These are phyloP conservation scores for Gossypium davidsonii DNA, from an alignment of 441 rosid species.

Conservation along the genomic window DNA sequence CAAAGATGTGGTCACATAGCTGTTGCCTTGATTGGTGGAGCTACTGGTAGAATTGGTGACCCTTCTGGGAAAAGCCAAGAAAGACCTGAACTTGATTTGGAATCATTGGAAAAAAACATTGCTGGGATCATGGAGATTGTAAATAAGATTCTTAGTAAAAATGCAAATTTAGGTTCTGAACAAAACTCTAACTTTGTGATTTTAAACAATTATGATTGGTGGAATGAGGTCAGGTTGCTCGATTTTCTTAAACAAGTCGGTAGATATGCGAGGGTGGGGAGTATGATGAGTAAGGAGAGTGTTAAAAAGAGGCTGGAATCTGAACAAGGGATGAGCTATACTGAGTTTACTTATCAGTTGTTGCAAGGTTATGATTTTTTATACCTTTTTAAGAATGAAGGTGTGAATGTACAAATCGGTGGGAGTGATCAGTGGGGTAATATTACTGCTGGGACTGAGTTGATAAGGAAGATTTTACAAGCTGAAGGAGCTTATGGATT, in stretches of 20 bases:
- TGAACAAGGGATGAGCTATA: slow-evolving; percentile 90
- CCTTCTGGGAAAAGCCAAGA: slow-evolving; percentile 92
- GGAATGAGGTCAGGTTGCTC: slow-evolving; percentile 71
- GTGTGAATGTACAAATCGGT: slow-evolving; percentile 85
- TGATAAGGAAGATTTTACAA: slow-evolving; percentile 69
- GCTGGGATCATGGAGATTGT: slow-evolving; percentile 45
- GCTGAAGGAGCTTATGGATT: slow-evolving; percentile 68
- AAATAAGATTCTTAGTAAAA: slow-evolving; percentile 37
- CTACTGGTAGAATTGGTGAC: slow-evolving; percentile 85
- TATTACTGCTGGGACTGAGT: slow-evolving; percentile 86
- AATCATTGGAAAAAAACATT: slow-evolving; percentile 51
- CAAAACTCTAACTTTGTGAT: slow-evolving; percentile 25
- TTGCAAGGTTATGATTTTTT: slow-evolving; percentile 85
- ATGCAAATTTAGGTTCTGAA: slow-evolving; percentile 1
- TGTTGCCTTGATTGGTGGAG: slow-evolving; percentile 86
- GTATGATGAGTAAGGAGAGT: slow-evolving; percentile 84
- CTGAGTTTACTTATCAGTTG: slow-evolving; percentile 84
- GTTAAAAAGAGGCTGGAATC: slow-evolving; percentile 89
- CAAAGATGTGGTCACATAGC: slow-evolving; percentile 76
- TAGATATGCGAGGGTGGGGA: slow-evolving; percentile 72
- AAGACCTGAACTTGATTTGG: slow-evolving; percentile 70
- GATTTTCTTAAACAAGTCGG: slow-evolving; percentile 82
- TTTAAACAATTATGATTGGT: slow-evolving; percentile 90
- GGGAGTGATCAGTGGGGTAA: slow-evolving; percentile 99
- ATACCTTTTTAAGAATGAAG: slow-evolving; percentile 55